Evolutionary conservation across 169 alveolate species (phyloP).

Genomic region (Cryptosporidium ubiquitum): DNA sequence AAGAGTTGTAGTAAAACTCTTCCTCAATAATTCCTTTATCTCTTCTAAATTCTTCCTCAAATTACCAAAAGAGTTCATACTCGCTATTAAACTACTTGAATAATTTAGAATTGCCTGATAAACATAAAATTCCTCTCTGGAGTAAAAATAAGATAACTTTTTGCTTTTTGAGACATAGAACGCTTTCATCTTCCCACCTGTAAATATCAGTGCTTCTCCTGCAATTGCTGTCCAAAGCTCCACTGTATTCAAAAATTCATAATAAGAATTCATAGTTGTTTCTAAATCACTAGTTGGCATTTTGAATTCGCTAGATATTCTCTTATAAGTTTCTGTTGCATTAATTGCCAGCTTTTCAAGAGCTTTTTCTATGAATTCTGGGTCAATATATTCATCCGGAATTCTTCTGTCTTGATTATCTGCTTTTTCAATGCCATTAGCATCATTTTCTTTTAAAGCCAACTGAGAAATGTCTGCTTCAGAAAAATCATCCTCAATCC

Average conservation of each 20-base stretch:
- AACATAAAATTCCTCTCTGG: conserved; percentile 47
- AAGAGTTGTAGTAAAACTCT: conserved; percentile 1
- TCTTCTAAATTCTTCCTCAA: conserved; percentile 5
- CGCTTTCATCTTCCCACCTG: background rate
- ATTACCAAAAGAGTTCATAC: background rate
- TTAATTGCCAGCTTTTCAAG: conserved; percentile 38
- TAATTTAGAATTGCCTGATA: conserved; percentile 36
- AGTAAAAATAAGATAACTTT: conserved; percentile 9
- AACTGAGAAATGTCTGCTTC: background rate
- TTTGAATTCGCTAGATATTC: background rate
- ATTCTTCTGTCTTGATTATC: background rate
- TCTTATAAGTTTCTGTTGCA: conserved; percentile 35
- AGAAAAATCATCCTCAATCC: background rate
- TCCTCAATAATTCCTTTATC: conserved; percentile 7
- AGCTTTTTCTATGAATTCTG: conserved; percentile 22
- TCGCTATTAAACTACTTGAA: conserved; percentile 9
- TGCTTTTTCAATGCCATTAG: background rate
- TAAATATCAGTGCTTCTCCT: conserved; percentile 52
- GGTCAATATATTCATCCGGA: conserved; percentile 14
- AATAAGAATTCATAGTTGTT: background rate
- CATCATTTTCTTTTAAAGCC: background rate
- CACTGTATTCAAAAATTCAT: conserved; percentile 6
- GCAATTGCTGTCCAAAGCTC: conserved; percentile 49
- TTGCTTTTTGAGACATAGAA: background rate
- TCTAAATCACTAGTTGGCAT: conserved; percentile 1